Evolutionary conservation across 805 yeast species (phyloP).

Genomic region (Candida ascalaphidarum): DNA sequence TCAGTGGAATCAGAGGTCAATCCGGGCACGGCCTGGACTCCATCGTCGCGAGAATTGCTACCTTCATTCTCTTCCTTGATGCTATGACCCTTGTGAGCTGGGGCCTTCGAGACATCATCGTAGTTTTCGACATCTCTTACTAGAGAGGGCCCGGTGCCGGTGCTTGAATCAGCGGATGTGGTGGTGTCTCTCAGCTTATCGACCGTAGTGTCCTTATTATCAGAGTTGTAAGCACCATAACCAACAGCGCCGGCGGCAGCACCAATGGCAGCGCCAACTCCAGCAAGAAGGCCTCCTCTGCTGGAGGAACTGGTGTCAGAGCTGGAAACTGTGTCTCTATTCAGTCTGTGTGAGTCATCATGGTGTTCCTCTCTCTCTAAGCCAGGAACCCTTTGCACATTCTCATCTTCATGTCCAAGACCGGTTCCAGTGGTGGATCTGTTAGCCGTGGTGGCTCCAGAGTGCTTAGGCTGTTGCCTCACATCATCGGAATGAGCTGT

Average conservation of each 20-base stretch:
- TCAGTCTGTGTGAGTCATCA: too few species aligned
- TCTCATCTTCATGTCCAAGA: neutral
- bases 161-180: neutral
- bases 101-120: conserved; percentile 8
- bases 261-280: conserved; percentile 11
- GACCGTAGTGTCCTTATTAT: too few species aligned
- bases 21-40: conserved; percentile 13
- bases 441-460: too few species aligned
- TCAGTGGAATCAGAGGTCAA: conserved; percentile 3
- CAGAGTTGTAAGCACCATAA: neutral
- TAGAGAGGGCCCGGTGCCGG: conserved; percentile 4
- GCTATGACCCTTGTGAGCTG: conserved; percentile 3
- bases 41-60: conserved; percentile 5
- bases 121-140: conserved; percentile 11
- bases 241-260: conserved; percentile 13
- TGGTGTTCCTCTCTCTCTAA: too few species aligned
- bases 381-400: neutral
- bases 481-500: too few species aligned
- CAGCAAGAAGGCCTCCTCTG: conserved; percentile 4
- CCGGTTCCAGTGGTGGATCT: neutral
- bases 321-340: too few species aligned
- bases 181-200: too few species aligned
- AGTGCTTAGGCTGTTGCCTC: too few species aligned
- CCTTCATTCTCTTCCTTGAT: neutral
- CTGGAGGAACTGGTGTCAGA: neutral